Evolutionary conservation across 345 rosid genomes (phyloP), one percentile per base, ranked within the genome.

Genomic region (Populus ilicifolia): DNA sequence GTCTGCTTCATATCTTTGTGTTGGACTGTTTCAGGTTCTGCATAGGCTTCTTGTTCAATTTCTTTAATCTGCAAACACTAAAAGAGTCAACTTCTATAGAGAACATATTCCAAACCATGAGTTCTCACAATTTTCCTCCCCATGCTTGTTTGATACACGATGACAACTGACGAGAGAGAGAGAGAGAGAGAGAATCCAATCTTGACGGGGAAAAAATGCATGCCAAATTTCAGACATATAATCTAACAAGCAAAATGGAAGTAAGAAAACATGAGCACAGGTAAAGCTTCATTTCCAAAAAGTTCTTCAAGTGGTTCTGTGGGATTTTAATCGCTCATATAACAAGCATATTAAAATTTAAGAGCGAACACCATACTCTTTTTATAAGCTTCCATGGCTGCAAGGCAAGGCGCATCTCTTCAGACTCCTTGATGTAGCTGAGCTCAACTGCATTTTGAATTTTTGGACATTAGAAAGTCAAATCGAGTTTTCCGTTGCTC

Each of bases 351-450:
- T 14, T 23, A 38, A 39, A 69, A 36, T 21, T 80, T 75, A 23
- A 71, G 69, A 56, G 75, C 20, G 21, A 54, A 21, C 21, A 56
- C 25, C 78, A 44, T 74, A 96, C 98, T 75, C 94, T 88, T 85
- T 91, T 91, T 73, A 96, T 92, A 73, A 93, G 89, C 69, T 88
- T 91, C 86, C 89, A 79, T 2, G 95, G 98, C 84, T 88, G 97
- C 97, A 90, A 84, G 65, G 97, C 89, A 38, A 90, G 91, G 75
- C 95, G 92, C 29, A 91, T 77, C 86, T 92, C 94, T 86, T 91
- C 88, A 17, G 96, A 90, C 84, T 96, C 99, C 83, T 84, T 92
- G 62, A 92, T 82, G 75, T 88, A 82, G 67, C 80, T 83, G 71
- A 86, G 86, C 70, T 80, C 81, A 72, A 84, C 97, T 95, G 93